Conservation (phyloP, 140 eudicot species). For the Oenanthe javanica region DNA sequence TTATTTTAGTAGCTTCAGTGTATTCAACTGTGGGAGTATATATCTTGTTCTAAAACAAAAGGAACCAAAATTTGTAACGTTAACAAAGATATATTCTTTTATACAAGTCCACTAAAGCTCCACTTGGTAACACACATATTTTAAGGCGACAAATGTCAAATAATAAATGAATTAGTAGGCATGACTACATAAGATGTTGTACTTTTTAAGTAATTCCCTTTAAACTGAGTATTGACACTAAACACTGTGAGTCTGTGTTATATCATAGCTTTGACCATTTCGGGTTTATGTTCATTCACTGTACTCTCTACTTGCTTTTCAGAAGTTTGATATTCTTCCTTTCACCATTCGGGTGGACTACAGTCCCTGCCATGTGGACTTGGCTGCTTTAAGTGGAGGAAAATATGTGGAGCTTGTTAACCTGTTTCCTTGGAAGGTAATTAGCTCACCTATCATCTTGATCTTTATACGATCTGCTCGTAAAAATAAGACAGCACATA, state of each 20-base stretch:
- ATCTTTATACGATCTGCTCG: not conserved
- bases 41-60: not conserved
- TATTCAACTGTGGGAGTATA: not conserved
- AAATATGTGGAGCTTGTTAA: conserved; percentile 94
- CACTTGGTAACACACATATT: not conserved
- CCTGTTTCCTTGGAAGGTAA: conserved; percentile 94
- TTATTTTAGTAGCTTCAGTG: not conserved
- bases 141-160: not conserved
- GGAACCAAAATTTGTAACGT: not conserved
- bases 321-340: conserved; percentile 84
- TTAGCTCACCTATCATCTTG: not conserved
- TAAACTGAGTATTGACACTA: not conserved
- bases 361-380: conserved; percentile 79
- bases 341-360: conserved; percentile 75
- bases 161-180: not conserved
- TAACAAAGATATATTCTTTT: not conserved
- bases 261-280: not conserved
- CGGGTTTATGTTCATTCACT: conserved; percentile 11
- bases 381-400: conserved; percentile 85
- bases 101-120: not conserved
- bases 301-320: conserved; percentile 29
- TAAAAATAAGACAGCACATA: not conserved
- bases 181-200: too few relatives aligned
- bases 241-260: not conserved
- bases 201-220: not conserved